Evolutionary conservation across 1,139 yeast genomes (phyloP).

Genomic region (Blastobotrys serpentis): DNA sequence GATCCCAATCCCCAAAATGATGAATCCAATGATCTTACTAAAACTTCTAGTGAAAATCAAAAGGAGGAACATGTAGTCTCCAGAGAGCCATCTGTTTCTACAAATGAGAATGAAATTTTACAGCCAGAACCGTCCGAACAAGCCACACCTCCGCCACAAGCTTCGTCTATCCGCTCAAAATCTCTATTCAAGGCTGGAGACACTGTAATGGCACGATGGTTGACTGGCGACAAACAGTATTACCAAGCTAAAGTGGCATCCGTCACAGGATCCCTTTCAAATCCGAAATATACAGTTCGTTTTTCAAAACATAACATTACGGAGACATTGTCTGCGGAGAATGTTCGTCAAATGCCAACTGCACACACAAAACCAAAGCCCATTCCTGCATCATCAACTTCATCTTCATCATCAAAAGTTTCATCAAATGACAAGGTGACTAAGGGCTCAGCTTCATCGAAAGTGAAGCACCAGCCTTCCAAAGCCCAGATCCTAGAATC

Average conservation of each 20-base stretch:
- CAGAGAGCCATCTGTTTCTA: neutral
- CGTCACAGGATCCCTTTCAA: conserved; percentile 32
- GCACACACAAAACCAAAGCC: conserved; percentile 6
- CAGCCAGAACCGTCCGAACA: neutral
- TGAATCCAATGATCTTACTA: neutral
- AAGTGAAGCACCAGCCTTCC: conserved; percentile 23
- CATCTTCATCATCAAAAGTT: conserved; percentile 9
- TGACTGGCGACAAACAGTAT: conserved; percentile 33
- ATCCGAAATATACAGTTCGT: conserved; percentile 34
- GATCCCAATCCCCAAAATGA: neutral
- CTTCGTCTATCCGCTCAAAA: too few relatives aligned
- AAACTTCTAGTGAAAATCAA: neutral
- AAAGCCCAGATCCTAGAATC: conserved; percentile 29
- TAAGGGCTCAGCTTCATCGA: conserved; percentile 4
- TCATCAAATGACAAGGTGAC: neutral
- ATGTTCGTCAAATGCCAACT: conserved; percentile 22
- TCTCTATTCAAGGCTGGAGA: conserved; percentile 30
- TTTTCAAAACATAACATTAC: conserved; percentile 27
- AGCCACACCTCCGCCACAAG: neutral
- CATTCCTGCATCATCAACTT: neutral
- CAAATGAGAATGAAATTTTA: too few relatives aligned
- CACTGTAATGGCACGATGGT: conserved; percentile 31
- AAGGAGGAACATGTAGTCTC: neutral
- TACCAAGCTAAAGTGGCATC: conserved; percentile 33
- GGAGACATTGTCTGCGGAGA: conserved; percentile 31